These are phyloP conservation scores for Lycium ferocissimum DNA, from an alignment of 257 asterid species.

Conservation along the genomic window DNA sequence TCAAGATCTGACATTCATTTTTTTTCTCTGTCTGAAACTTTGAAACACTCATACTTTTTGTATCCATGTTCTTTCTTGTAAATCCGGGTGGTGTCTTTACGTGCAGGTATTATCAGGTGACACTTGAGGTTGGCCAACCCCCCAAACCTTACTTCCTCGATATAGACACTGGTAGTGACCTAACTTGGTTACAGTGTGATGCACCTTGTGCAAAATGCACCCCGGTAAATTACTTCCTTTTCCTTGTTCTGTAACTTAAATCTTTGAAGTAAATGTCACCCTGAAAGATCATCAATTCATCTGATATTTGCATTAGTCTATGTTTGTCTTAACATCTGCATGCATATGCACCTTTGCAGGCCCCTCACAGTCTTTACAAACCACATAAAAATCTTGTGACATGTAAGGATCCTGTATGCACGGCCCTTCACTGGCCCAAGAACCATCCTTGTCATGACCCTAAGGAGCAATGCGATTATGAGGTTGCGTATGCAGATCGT, in stretches of 20 bases:
- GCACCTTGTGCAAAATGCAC: slow-evolving; percentile 86
- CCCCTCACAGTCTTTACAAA: slow-evolving; percentile 82
- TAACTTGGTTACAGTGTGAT: slow-evolving; percentile 96
- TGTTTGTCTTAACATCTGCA: neutral
- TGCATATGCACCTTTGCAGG: slow-evolving; percentile 52
- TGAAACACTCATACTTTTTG: neutral
- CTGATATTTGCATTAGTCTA: neutral
- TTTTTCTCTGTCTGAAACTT: neutral
- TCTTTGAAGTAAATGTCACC: neutral
- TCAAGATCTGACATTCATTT: neutral
- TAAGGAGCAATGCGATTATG: slow-evolving; percentile 83
- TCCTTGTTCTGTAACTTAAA: neutral
- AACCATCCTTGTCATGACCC: slow-evolving; percentile 51
- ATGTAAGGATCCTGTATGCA: slow-evolving; percentile 76
- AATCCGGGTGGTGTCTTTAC: slow-evolving; percentile 19
- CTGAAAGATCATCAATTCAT: slow-evolving; percentile 6
- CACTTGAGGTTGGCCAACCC: slow-evolving; percentile 70
- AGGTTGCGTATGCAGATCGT: slow-evolving; percentile 79
- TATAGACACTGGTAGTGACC: slow-evolving; percentile 94
- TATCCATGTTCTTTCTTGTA: neutral
- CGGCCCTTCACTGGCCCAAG: slow-evolving; percentile 56
- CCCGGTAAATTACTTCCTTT: slow-evolving; percentile 51
- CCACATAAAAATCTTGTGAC: slow-evolving; percentile 62
- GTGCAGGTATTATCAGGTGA: slow-evolving; percentile 73
- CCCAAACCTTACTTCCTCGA: slow-evolving; percentile 74